phyloP scores from a whole-genome alignment of 176 grass and related monocot species.

The Ampelocalamus luodianensis region DNA sequence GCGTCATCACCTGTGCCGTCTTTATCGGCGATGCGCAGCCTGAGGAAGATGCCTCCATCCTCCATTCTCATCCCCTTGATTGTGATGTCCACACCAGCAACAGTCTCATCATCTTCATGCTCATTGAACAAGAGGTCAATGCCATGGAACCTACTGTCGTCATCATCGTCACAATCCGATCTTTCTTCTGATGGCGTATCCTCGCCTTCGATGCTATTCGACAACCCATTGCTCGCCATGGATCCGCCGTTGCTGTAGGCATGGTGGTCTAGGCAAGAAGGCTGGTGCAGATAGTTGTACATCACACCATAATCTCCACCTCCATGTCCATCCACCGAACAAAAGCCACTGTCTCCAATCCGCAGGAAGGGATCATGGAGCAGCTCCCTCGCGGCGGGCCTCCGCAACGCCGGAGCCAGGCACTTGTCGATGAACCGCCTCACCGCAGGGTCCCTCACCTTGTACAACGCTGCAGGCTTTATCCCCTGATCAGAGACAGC shows the following conservation, averaged over 20 bases:
- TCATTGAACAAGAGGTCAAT: conserved; percentile 67
- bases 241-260: conserved; percentile 21
- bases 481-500: conserved; percentile 44
- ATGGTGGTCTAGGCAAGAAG: conserved; percentile 22
- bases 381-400: conserved; percentile 68
- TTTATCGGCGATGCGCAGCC: conserved; percentile 69
- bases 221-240: conserved; percentile 39
- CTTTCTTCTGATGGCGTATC: conserved; percentile 25
- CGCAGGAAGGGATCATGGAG: conserved; percentile 68
- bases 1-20: conserved; percentile 33
- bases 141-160: conserved; percentile 43
- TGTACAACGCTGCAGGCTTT: conserved; percentile 70
- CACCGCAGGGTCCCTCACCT: conserved; percentile 52
- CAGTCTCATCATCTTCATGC: conserved; percentile 46
- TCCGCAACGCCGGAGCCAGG: conserved; percentile 46
- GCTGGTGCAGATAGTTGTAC: conserved; percentile 47
- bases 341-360: conserved; percentile 20
- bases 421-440: conserved; percentile 74
- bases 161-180: conserved; percentile 22
- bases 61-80: conserved; percentile 73
- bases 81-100: conserved; percentile 56
- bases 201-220: conserved; percentile 5
- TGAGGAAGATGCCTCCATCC: conserved; percentile 69
- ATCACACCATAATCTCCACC: background rate
- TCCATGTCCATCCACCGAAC: background rate